These are phyloP conservation scores for Rhododendron williamsianum DNA, from an alignment of 148 eudicot species.

Conservation along the genomic window DNA sequence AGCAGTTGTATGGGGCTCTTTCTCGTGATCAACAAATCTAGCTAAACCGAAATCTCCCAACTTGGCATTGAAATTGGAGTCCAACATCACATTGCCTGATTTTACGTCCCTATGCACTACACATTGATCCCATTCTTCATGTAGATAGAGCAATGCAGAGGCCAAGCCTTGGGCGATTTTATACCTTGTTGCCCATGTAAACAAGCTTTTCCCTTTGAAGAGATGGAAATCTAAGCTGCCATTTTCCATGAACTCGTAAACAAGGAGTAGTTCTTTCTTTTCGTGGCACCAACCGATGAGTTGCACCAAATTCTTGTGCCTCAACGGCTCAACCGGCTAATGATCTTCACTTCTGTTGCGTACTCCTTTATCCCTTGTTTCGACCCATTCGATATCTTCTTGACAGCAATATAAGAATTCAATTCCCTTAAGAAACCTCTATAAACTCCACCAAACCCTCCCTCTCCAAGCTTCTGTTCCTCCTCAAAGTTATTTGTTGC, in stretches of 20 bases:
- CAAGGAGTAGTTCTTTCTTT: neutral
- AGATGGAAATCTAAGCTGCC: neutral
- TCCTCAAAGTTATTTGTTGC: constrained; percentile 30
- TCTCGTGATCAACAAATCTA: neutral
- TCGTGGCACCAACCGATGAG: neutral
- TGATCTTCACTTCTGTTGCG: neutral
- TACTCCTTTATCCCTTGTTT: too few relatives aligned
- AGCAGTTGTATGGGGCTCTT: neutral
- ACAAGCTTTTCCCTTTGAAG: neutral
- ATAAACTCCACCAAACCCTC: constrained; percentile 42
- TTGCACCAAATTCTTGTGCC: neutral
- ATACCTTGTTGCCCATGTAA: neutral
- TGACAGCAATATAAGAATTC: neutral
- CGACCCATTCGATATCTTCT: neutral
- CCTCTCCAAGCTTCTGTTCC: constrained; percentile 6
- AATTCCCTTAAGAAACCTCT: constrained; percentile 22
- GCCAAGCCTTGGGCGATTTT: neutral
- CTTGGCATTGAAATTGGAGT: neutral
- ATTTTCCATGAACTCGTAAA: neutral
- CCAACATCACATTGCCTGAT: neutral
- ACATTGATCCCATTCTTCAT: neutral
- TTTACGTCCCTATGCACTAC: neutral
- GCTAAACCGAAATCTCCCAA: neutral
- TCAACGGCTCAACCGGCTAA: neutral
- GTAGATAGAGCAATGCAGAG: neutral